phyloP scores from a whole-genome alignment of 116 monocot genomes.

The Thalassia testudinum region DNA sequence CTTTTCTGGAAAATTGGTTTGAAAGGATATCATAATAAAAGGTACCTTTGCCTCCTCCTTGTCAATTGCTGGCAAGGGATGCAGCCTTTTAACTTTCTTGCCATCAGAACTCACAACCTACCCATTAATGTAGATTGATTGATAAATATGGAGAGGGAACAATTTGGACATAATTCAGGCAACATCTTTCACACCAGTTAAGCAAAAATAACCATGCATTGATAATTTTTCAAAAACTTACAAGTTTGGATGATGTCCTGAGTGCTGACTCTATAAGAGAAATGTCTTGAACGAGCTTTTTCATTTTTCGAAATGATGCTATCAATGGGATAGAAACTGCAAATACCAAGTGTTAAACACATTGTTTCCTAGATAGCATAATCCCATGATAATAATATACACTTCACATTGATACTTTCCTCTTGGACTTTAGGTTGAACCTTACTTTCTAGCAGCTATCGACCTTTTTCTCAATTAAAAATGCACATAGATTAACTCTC shows the following conservation, averaged over 20 bases:
- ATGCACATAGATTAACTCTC: too few relatives aligned
- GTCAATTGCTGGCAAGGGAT: conserved; percentile 31
- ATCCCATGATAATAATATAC: too few relatives aligned
- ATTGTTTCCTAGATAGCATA: too few relatives aligned
- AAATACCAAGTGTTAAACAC: neutral
- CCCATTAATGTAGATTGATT: neutral
- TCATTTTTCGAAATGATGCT: conserved; percentile 83
- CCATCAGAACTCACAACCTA: conserved; percentile 74
- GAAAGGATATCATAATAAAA: too few relatives aligned
- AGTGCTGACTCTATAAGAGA: conserved; percentile 59
- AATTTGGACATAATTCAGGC: neutral
- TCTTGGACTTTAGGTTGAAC: too few relatives aligned
- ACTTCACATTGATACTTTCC: too few relatives aligned
- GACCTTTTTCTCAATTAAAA: too few relatives aligned
- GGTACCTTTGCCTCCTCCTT: conserved; percentile 36
- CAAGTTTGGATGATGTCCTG: conserved; percentile 64
- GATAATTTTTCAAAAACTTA: too few relatives aligned
- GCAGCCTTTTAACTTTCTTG: conserved; percentile 52
- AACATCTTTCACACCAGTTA: too few relatives aligned
- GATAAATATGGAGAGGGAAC: neutral
- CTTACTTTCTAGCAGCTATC: too few relatives aligned
- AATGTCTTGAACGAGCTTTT: conserved; percentile 50
- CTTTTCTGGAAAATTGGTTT: too few relatives aligned
- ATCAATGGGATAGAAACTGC: conserved; percentile 75
- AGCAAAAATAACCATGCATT: too few relatives aligned